Conservation (phyloP, 257 asterid species). For the Forsythia viridissima region DNA sequence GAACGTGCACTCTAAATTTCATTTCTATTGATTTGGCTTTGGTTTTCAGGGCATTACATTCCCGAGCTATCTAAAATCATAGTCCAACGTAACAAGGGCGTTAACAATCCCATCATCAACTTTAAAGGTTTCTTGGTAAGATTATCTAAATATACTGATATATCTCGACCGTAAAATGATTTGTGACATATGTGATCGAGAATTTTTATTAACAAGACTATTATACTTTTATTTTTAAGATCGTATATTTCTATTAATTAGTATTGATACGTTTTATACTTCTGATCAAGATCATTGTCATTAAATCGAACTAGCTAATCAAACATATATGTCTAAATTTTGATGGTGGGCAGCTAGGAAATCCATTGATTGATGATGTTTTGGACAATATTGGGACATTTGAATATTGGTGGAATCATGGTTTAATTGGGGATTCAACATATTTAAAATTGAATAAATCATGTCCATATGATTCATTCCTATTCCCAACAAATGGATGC, state of each 20-base stretch:
- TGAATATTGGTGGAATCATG: constrained; percentile 63
- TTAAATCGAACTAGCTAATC: too few species aligned
- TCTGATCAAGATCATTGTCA: too few species aligned
- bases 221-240: too few species aligned
- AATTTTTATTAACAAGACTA: too few species aligned
- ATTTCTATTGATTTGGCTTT: neutral
- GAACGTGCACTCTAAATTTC: neutral
- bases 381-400: constrained; percentile 56
- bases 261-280: too few species aligned
- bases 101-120: constrained; percentile 46
- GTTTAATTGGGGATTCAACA: constrained; percentile 49
- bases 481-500: constrained; percentile 42
- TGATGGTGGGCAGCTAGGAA: constrained; percentile 41
- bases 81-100: constrained; percentile 40
- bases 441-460: constrained; percentile 41
- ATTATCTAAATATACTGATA: neutral
- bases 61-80: constrained; percentile 58
- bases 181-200: neutral
- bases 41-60: constrained; percentile 55
- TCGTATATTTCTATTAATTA: too few species aligned
- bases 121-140: constrained; percentile 65
- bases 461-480: constrained; percentile 46
- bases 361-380: constrained; percentile 51
- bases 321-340: neutral
- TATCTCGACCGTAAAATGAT: too few species aligned